Percentiles rank a stretch among this genome's conserved stretches.
Evolutionary conservation across 75 land plant genomes (phyloP).

Genomic region (Chamaecyparis obtusa): DNA sequence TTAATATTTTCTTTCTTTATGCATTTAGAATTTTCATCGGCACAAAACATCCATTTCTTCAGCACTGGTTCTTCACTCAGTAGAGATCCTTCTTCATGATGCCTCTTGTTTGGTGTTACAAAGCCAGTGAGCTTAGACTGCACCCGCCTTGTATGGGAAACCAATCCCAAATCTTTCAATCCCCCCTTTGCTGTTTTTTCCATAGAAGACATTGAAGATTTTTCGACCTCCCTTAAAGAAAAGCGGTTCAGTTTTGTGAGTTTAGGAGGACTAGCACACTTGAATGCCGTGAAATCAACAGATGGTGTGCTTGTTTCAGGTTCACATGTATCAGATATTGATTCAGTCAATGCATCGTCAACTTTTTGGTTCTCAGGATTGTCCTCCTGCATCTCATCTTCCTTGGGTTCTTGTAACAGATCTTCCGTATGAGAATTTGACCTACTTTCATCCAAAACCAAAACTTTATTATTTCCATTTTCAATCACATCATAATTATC

Average conservation of each 20-base stretch:
- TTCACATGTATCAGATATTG: background rate
- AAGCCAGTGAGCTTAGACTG: conserved; percentile 70
- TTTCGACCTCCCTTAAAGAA: background rate
- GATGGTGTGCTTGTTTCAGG: background rate
- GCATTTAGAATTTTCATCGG: background rate
- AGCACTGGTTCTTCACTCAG: conserved; percentile 70
- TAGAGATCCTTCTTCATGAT: conserved; percentile 36
- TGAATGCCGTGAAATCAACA: background rate
- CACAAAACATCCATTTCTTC: conserved; percentile 36
- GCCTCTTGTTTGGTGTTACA: conserved; percentile 53
- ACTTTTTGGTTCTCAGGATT: background rate
- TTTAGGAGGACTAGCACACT: background rate
- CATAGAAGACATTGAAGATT: conserved; percentile 5
- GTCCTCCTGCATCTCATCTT: background rate
- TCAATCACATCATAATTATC: background rate
- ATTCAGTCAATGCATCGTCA: conserved; percentile 8
- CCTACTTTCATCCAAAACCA: background rate
- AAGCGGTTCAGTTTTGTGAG: background rate
- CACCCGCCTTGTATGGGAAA: background rate
- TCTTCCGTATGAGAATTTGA: background rate
- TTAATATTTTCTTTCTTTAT: conserved; percentile 2
- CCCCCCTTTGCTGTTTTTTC: background rate
- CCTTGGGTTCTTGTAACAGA: conserved; percentile 4
- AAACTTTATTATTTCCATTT: background rate
- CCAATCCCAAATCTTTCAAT: background rate